Percentiles rank a stretch among this genome's conserved stretches.
These are phyloP conservation scores for Nepenthes alata DNA, from an alignment of 179 eudicot genomes.

Conservation along the genomic window DNA sequence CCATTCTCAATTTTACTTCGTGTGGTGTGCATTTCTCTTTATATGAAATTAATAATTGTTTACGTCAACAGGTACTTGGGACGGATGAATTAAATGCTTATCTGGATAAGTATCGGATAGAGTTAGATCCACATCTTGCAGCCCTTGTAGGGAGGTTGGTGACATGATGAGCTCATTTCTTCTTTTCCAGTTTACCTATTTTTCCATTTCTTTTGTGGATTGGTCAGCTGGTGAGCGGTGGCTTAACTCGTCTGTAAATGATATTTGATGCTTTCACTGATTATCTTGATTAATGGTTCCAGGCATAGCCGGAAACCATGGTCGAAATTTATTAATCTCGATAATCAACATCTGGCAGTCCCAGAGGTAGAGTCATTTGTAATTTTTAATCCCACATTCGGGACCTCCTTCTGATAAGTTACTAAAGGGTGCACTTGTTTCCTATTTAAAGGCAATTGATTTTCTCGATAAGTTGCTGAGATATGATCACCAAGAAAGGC, in stretches of 20 bases:
- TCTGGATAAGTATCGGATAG: constrained; percentile 64
- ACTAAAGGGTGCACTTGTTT: not conserved
- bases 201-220: not conserved
- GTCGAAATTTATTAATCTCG: constrained; percentile 68
- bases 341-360: constrained; percentile 83
- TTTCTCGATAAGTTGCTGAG: constrained; percentile 82
- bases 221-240: too few relatives aligned
- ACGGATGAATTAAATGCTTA: constrained; percentile 75
- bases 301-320: constrained; percentile 87
- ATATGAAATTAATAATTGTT: not conserved
- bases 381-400: not conserved
- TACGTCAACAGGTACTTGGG: constrained; percentile 49
- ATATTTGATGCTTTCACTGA: not conserved
- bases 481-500: constrained; percentile 94
- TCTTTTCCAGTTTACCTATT: not conserved
- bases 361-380: constrained; percentile 48
- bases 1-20: too few relatives aligned
- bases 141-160: constrained; percentile 83
- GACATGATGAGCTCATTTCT: not conserved
- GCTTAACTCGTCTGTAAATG: not conserved
- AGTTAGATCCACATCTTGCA: constrained; percentile 75
- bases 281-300: constrained; percentile 7
- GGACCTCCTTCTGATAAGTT: not conserved
- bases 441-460: constrained; percentile 54
- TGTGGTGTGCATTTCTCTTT: too few relatives aligned